These are phyloP conservation scores for Pisolithus sp. DNA, from an alignment of 768 basidiomycete species.

Conservation along the genomic window DNA sequence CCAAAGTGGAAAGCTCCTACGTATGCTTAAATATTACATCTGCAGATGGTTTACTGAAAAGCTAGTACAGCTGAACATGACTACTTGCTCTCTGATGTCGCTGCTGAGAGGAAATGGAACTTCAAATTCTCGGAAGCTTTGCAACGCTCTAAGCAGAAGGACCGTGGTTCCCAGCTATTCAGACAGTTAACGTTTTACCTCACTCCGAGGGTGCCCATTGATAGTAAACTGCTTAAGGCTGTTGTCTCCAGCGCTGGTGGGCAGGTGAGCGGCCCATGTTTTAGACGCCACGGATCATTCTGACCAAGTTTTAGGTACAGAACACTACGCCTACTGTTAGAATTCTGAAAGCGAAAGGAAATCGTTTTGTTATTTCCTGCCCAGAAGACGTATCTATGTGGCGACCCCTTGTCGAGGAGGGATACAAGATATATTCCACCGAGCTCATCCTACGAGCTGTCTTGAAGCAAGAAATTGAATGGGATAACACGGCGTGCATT, in stretches of 20 bases:
- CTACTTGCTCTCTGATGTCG: constrained; percentile 54
- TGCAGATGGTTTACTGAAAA: not conserved
- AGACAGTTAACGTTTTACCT: constrained; percentile 66
- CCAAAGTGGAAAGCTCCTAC: constrained; percentile 49
- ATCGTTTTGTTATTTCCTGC: constrained; percentile 62
- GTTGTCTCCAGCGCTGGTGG: constrained; percentile 70
- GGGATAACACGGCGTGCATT: constrained; percentile 38
- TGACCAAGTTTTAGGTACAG: constrained; percentile 27
- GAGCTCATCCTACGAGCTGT: constrained; percentile 63
- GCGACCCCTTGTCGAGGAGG: constrained; percentile 48
- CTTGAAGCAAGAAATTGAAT: constrained; percentile 61
- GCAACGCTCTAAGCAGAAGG: constrained; percentile 42
- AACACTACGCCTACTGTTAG: constrained; percentile 48
- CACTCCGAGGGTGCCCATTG: constrained; percentile 57
- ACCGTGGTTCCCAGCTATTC: constrained; percentile 48
- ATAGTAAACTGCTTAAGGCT: constrained; percentile 56
- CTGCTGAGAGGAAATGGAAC: constrained; percentile 57
- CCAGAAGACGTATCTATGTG: constrained; percentile 59
- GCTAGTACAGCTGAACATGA: constrained; percentile 49
- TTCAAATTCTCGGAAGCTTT: constrained; percentile 62
- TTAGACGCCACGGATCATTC: not conserved
- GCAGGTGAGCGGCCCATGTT: constrained; percentile 37
- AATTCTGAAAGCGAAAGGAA: constrained; percentile 40
- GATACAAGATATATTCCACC: constrained; percentile 56
- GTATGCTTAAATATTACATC: constrained; percentile 38